Conservation (phyloP, 305 asterid genomes). For the Fraxinus baroniana region DNA sequence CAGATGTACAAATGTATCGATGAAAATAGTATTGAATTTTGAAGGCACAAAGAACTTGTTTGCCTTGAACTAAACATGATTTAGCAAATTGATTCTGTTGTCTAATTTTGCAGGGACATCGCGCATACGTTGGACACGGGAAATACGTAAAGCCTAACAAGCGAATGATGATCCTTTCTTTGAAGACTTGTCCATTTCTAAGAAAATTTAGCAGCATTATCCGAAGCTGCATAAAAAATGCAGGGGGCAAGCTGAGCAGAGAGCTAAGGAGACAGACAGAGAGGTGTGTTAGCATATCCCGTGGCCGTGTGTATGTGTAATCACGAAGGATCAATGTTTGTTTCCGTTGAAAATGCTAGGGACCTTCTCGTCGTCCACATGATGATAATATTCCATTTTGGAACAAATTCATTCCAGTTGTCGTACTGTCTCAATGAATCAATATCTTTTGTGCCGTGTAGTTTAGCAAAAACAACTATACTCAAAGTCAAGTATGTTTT, state of each 20-base stretch:
- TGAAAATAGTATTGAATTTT: background rate
- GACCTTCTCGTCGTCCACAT: background rate
- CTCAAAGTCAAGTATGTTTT: background rate
- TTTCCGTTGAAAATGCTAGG: background rate
- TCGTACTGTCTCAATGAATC: background rate
- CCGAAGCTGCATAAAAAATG: slow-evolving; percentile 50
- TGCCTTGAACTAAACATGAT: background rate
- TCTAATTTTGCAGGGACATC: slow-evolving; percentile 45
- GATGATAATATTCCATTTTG: background rate
- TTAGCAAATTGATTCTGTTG: background rate
- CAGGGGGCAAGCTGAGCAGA: slow-evolving; percentile 45
- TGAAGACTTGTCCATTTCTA: slow-evolving; percentile 36
- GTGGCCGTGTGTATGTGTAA: slow-evolving; percentile 70
- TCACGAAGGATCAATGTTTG: background rate
- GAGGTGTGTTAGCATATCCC: slow-evolving; percentile 61
- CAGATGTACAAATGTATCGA: background rate
- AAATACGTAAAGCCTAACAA: slow-evolving; percentile 63
- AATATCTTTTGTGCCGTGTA: too few relatives aligned
- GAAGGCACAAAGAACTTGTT: background rate
- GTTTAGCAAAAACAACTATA: background rate
- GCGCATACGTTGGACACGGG: slow-evolving; percentile 62
- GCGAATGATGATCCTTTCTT: slow-evolving; percentile 56
- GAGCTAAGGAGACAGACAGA: slow-evolving; percentile 43
- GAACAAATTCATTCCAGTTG: background rate
- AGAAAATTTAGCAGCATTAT: slow-evolving; percentile 30